Evolutionary conservation across 768 basidiomycete species (phyloP), one percentile per base, ranked within the genome.

Genomic region (Grammothele lineata): DNA sequence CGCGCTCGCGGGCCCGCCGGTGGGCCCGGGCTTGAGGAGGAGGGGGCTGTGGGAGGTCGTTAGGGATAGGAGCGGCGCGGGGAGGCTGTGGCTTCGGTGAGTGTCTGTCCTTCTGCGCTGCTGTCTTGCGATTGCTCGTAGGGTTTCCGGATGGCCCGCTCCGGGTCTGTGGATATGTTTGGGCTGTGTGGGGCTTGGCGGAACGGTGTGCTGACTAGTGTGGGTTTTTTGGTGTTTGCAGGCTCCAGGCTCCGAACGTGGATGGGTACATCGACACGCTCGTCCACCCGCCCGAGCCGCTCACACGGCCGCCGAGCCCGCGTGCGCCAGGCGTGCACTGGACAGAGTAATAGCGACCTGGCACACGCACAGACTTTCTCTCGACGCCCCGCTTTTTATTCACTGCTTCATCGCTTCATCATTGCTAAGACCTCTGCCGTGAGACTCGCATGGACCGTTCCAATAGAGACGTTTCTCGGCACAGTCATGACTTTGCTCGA

Each of bases 11-110:
- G 64, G 3, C 74, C 76, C 0, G 53, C 57, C 30, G 51, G 50
- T 38, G 43, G 63, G 39, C 67, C 43, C 42, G 12, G 56, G 65
- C 57, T 54, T 52, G 55, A 61, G 33, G 27, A 49, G 37, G 25
- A 35, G 62, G 4, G 60, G 56, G 3, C 48, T 55, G 43, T 76
- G 74, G 81, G 78, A 85, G 63, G 57, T 87, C 15, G 70, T 81
- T 18, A 71, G 79, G 47, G 83, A 85, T 56, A 82, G 77, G 62
- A 76, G 81, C 41, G 72, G 76, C 3, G 69, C 70, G 2, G 77
- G 80, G 5, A 74, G 73, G 55, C 57, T 85, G 22, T 87, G 83
- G 83, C 68, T 87, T 57, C 80, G 74, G 85, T 81, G 48, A 52
- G 75, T 60, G 27, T 38, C 24, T 39, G 12, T 22, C 3, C 21